Evolutionary conservation across 305 asterid species (phyloP), one percentile per base, ranked within the genome.

Genomic region (Plantago coronopus): DNA sequence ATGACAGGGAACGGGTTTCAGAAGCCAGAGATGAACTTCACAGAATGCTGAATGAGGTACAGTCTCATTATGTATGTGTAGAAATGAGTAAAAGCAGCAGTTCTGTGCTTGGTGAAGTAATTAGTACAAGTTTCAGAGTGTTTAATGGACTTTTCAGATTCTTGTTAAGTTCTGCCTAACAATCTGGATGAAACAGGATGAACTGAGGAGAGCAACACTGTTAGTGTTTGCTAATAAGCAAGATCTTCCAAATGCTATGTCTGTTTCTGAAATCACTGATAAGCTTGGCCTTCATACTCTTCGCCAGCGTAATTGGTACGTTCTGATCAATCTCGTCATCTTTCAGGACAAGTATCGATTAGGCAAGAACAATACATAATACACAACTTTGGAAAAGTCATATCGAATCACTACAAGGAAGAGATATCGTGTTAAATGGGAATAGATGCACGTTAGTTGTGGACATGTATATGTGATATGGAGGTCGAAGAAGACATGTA

Each of bases 171-270:
- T 34, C n/a, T 55, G 58, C 14, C 46, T 43, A 17, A 13, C 50
- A 42, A 19, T 21, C 14, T 59, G 19, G 63, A 29, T 25, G 25
- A 46, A 19, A 34, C 66, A 81, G 87, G 82, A 72, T n/a, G 80
- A 83, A 66, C 65, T 80, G 6, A 60, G 77, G 7, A 65, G 66
- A 2, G 71, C 86, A 29, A 63, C 65, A 0, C 64, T 83, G 29
- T 82, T 83, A 55, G 81, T 78, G n/a, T 73, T 75, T 55, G 80
- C 84, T 19, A 80, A 74, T 54, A 79, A 74, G 55, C 82, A 81
- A 65, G 76, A 78, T 72, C 85, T 79, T 54, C 85, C 81, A 5
- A 76, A 68, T 74, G 72, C 79, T 45, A 74, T 78, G 78, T 78
- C 17, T 48, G 79, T 63, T 55, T 67, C 81, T 48, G 86, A 77